Evolutionary conservation across 192 early-diverging fungal species (phyloP).

Genomic region (Backusella liffmaniae): DNA sequence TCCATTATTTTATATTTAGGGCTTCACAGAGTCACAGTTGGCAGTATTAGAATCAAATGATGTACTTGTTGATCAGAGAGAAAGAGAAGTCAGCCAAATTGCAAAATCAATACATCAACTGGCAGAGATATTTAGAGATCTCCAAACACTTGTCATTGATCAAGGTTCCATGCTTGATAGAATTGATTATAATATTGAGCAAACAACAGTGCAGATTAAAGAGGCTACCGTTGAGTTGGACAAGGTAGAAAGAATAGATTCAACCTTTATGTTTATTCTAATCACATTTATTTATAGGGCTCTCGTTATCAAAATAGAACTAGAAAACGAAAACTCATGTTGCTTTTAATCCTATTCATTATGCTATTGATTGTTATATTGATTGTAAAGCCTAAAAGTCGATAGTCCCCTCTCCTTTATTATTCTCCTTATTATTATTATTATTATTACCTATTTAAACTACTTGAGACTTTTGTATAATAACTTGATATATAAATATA

Average conservation of each 20-base stretch:
- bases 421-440: not conserved
- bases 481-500: not conserved
- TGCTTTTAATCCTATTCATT: slow-evolving; percentile 75
- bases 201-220: slow-evolving; percentile 74
- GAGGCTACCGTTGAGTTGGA: slow-evolving; percentile 82
- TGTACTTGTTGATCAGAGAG: slow-evolving; percentile 73
- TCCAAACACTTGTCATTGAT: slow-evolving; percentile 96
- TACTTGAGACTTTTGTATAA: not conserved
- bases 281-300: slow-evolving; percentile 45
- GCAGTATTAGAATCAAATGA: slow-evolving; percentile 77
- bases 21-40: slow-evolving; percentile 87
- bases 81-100: slow-evolving; percentile 91
- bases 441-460: not conserved
- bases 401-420: not conserved
- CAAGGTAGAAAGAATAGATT: slow-evolving; percentile 43
- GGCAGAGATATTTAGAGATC: slow-evolving; percentile 88
- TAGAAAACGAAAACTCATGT: slow-evolving; percentile 81
- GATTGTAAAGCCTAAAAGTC: slow-evolving; percentile 58
- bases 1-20: slow-evolving; percentile 40
- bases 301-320: slow-evolving; percentile 79
- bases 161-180: slow-evolving; percentile 96
- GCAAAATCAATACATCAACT: slow-evolving; percentile 87
- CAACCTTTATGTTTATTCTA: too few relatives aligned
- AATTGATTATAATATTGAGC: slow-evolving; percentile 97
- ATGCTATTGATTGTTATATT: slow-evolving; percentile 78